A percentile compares a stretch with the other conserved stretches of the same genome.
These are phyloP conservation scores for Fusarium ramigenum DNA, from an alignment of 2,329 filamentous ascomycete genomes.

Conservation along the genomic window DNA sequence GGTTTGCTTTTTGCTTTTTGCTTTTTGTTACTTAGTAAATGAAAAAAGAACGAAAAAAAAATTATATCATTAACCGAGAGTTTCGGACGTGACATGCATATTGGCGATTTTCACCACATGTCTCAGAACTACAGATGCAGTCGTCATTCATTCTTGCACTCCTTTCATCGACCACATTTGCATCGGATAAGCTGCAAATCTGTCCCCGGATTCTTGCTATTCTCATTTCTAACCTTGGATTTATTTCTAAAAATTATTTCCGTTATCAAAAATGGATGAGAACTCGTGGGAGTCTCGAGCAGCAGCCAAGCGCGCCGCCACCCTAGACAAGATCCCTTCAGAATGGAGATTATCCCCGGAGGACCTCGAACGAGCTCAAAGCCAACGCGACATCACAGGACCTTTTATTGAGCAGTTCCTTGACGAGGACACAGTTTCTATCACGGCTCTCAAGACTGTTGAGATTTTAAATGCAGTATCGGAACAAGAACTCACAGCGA, in stretches of 20 bases:
- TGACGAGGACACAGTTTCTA: not conserved
- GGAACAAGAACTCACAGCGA: slow-evolving; percentile 18
- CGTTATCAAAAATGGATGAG: not conserved
- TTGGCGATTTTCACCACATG: not conserved
- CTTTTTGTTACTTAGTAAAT: no score
- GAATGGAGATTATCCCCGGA: slow-evolving; percentile 31
- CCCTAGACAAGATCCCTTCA: slow-evolving; percentile 23
- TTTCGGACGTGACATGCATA: no score
- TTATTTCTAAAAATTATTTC: no score
- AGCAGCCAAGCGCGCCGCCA: slow-evolving; percentile 27
- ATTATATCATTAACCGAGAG: rapidly evolving
- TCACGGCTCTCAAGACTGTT: slow-evolving; percentile 18
- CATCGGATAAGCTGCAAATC: not conserved
- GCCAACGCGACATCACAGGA: slow-evolving; percentile 25
- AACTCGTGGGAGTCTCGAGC: slow-evolving; percentile 24
- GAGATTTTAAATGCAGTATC: not conserved
- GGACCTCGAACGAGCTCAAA: slow-evolving; percentile 21
- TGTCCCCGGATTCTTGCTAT: no score
- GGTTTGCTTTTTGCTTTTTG: no score
- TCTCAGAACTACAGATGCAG: not conserved
- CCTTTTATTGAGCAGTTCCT: slow-evolving; percentile 36
- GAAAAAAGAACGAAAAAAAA: no score
- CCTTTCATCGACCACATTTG: rapidly evolving
- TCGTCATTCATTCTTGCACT: not conserved
- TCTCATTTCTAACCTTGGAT: no score